Conservation (phyloP, 768 basidiomycete species). For the Tylopilus subfusipes region DNA sequence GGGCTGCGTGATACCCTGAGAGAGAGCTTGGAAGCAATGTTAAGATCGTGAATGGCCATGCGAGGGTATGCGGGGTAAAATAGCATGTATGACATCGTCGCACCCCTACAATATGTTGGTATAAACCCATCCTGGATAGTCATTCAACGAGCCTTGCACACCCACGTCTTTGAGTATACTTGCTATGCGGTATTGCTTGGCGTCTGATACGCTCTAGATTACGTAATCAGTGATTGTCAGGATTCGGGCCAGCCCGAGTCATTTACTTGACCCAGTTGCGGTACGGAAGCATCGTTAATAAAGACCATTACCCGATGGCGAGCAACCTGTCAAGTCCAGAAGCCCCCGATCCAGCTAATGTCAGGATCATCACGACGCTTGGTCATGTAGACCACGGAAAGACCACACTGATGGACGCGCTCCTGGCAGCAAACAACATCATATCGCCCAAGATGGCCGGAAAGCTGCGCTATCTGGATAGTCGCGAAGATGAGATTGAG, state of each 20-base stretch:
- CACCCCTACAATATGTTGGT: neutral
- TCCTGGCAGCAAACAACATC: constrained; percentile 96
- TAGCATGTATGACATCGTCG: neutral
- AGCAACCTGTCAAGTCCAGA: constrained; percentile 16
- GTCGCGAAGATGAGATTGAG: constrained; percentile 95
- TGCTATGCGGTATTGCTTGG: no score
- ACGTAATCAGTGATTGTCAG: neutral
- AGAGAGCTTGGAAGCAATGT: constrained; percentile 43
- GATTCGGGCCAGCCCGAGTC: neutral
- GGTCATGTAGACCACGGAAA: constrained; percentile 97
- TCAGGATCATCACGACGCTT: constrained; percentile 80
- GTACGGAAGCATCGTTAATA: neutral
- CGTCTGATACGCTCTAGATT: no score
- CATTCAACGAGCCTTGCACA: neutral
- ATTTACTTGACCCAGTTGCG: neutral
- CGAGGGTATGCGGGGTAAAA: neutral
- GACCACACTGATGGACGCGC: constrained; percentile 90
- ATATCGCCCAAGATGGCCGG: constrained; percentile 94
- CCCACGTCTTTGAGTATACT: no score
- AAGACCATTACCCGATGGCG: constrained; percentile 19
- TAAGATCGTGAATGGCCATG: constrained; percentile 1
- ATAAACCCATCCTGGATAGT: neutral
- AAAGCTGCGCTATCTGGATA: constrained; percentile 93
- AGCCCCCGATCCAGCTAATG: constrained; percentile 38
- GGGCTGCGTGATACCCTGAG: constrained; percentile 60